Evolutionary conservation across 768 basidiomycete genomes (phyloP), one percentile per base, ranked within the genome.

Genomic region (Lactifluus piperatus): DNA sequence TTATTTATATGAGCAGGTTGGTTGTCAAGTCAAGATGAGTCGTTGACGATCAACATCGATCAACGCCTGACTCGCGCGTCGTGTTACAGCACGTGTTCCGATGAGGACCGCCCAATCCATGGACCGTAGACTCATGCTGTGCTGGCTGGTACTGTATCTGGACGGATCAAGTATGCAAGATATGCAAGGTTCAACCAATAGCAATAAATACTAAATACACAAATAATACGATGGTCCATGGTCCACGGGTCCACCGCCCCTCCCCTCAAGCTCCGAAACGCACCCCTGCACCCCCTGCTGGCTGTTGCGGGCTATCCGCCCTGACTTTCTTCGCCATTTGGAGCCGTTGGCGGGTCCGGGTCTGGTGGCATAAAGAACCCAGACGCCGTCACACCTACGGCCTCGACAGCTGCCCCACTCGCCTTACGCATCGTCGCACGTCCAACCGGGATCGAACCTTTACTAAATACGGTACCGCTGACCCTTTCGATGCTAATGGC

Each of bases 361-460:
- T 51, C 48, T 16, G 56, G 59, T 37, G 62, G 75, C 13, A 77
- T 74, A 70, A 92, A 92, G 68, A 91, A 91, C 0, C 90, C 91
- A 22, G 77, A 77, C 34, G 88, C 90, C 32, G 85, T 89, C 47
- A 92, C 76, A 18, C 88, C 79, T 46, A 86, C 69, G 27, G 88
- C 85, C 72, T 88, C 85, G 57, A 91, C 90, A 30, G 81, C 86
- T 22, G 87, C 81, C 16, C 85, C 90, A 53, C 78, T 76, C 45
- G 79, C 71, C 74, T 89, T 90, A 60, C 72, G 66, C 66, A 74
- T 79, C 61, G 81, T 81, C 20, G 81, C 84, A 37, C 81, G 72
- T 54, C 87, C 85, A 56, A 88, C 70, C 14, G 82, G 74, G 60
- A 88, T 84, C n/a, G 84, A 82, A 9, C 84, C 82, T 67, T 74